Evolutionary conservation across 2,329 filamentous ascomycete genomes (phyloP), one percentile per base, ranked within the genome.

Genomic region (Pleurostoma richardsiae): DNA sequence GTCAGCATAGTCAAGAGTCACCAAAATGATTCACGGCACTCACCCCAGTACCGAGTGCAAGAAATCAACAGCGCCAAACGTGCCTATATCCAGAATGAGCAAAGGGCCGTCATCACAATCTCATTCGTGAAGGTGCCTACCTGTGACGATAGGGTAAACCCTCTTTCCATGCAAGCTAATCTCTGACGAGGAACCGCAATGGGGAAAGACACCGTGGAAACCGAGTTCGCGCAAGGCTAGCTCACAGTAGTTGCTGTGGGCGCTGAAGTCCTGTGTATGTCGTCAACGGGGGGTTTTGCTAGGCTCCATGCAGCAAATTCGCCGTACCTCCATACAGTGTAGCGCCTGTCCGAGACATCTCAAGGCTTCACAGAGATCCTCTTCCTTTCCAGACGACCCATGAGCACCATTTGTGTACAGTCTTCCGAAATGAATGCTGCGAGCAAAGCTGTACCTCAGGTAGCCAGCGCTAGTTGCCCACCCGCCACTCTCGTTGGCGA

Each of bases 381-480:
- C 81, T 50, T 91, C 87, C 52, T 79, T 85, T 39, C 86, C 86
- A 39, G 74, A 77, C 6, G 70, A 76, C 41, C 79, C 72, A 29
- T 69, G 66, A 10, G 79, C 72, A 30, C 86, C 85, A 56, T 75
- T 81, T 29, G 83, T 87, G 61, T 91, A 92, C 29, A 88, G 67
- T 33, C 88, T 78, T 10, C 88, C 88, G 56, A 80, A 90, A 66
- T 92, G 88, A 52, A 92, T 87, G 61, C 84, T 81, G 49, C 87
- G 80, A 10, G 76, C 76, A 51, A 94, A 74, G 56, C 86, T 90
- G 67, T 82, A 88, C 55, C 84, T 83, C 49, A 96, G 76, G 59
- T 92, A 96, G 38, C 88, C 91, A 6, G 88, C 74, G 52, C 90
- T 96, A 26, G 94, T 99, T 2, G 91, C 89, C 88, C 91, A 96